phyloP scores from a whole-genome alignment of 164 flowering plant species.

The Chimonanthus praecox region DNA sequence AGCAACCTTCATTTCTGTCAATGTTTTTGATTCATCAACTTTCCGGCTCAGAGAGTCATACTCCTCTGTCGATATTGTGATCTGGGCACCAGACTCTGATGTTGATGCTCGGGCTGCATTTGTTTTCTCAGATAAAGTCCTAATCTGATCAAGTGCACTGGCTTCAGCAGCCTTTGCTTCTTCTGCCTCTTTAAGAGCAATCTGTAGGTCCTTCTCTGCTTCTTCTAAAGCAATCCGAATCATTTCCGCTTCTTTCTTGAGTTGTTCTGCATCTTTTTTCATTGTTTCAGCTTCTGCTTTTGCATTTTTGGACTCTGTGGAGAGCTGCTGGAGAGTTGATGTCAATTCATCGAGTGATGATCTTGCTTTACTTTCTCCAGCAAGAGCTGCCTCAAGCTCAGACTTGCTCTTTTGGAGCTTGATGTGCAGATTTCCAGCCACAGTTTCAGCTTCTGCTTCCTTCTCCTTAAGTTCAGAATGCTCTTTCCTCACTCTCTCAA shows the following conservation, averaged over 20 bases:
- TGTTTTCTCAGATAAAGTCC: conserved; percentile 54
- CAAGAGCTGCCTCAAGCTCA: conserved; percentile 67
- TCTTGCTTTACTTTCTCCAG: conserved; percentile 49
- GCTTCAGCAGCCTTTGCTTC: conserved; percentile 75
- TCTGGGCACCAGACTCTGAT: conserved; percentile 64
- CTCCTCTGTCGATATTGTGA: conserved; percentile 72
- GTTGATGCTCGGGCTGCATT: conserved; percentile 66
- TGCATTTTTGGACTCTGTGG: conserved; percentile 55
- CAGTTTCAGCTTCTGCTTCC: conserved; percentile 70
- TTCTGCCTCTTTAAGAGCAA: conserved; percentile 66
- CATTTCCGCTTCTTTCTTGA: conserved; percentile 56
- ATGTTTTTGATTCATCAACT: conserved; percentile 61
- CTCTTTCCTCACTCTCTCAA: conserved; percentile 71
- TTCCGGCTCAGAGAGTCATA: conserved; percentile 67
- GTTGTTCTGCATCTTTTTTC: conserved; percentile 55
- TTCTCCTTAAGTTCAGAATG: conserved; percentile 66
- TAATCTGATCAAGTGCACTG: conserved; percentile 58
- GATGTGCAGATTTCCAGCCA: conserved; percentile 65
- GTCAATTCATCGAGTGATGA: conserved; percentile 64
- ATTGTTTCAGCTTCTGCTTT: conserved; percentile 51
- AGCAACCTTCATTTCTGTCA: conserved; percentile 83
- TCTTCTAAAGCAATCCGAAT: conserved; percentile 42
- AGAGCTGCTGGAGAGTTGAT: conserved; percentile 51
- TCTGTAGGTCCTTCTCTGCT: conserved; percentile 52
- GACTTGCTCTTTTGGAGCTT: conserved; percentile 59